Conservation (phyloP, 2,329 filamentous ascomycete species). For the Exophiala calicioides region DNA sequence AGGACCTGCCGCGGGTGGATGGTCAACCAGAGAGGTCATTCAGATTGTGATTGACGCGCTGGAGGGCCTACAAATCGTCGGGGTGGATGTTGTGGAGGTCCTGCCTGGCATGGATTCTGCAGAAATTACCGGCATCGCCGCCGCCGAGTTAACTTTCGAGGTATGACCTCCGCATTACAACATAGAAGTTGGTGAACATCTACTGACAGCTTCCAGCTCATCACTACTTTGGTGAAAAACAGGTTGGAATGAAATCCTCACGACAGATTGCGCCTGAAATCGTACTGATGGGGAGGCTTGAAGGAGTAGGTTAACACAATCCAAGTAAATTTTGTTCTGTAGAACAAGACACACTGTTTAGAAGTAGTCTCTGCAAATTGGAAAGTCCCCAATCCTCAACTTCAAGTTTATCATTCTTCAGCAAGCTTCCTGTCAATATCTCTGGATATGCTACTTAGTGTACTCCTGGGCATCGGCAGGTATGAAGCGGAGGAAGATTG, state of each 20-base stretch:
- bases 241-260: slow-evolving; percentile 4
- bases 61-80: slow-evolving; percentile 18
- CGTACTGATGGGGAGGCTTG: too few relatives aligned
- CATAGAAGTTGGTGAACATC: background rate
- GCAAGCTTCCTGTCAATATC: too few relatives aligned
- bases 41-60: slow-evolving; percentile 18
- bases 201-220: slow-evolving; percentile 7
- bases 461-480: too few relatives aligned
- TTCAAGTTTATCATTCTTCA: too few relatives aligned
- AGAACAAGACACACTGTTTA: too few relatives aligned
- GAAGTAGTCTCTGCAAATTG: too few relatives aligned
- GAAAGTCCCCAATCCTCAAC: too few relatives aligned
- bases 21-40: slow-evolving; percentile 16
- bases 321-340: too few relatives aligned
- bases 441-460: too few relatives aligned
- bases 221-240: slow-evolving; percentile 13
- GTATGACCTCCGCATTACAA: slow-evolving; percentile 7
- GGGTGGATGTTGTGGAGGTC: slow-evolving; percentile 20
- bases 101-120: slow-evolving; percentile 11
- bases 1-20: slow-evolving; percentile 15
- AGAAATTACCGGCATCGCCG: slow-evolving; percentile 19
- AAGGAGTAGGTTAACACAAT: too few relatives aligned
- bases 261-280: background rate
- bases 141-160: slow-evolving; percentile 19
- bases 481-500: too few relatives aligned